phyloP scores from a whole-genome alignment of 2,329 filamentous ascomycete genomes.

The Thielaviopsis musarum region DNA sequence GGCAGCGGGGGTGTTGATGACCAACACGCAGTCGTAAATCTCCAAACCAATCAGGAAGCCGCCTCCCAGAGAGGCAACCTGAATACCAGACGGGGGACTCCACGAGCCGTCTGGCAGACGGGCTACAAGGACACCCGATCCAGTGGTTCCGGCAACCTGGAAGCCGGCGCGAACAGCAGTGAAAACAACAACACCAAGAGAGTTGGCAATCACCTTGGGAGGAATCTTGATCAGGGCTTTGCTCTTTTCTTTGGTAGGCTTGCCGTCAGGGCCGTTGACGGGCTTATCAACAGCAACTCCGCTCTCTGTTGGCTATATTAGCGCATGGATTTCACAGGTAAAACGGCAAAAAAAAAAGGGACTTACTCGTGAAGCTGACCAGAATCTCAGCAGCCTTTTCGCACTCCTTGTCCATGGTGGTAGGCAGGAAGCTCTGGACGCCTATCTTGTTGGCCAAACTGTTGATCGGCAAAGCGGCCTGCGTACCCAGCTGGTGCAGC shows the following conservation, averaged over 20 bases:
- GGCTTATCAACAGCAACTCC: slow-evolving; percentile 33
- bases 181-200: slow-evolving; percentile 55
- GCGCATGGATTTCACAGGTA: neutral
- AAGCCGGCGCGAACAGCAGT: slow-evolving; percentile 52
- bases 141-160: slow-evolving; percentile 48
- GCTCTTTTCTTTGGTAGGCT: slow-evolving; percentile 24
- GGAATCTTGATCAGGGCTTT: slow-evolving; percentile 37
- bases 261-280: slow-evolving; percentile 16
- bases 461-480: slow-evolving; percentile 45
- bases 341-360: slow-evolving; percentile 11
- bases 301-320: slow-evolving; percentile 20
- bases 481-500: slow-evolving; percentile 11
- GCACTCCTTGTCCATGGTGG: slow-evolving; percentile 70
- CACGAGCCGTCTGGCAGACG: slow-evolving; percentile 49
- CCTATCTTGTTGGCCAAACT: slow-evolving; percentile 67
- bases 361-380: slow-evolving; percentile 67
- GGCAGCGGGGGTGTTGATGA: slow-evolving; percentile 65
- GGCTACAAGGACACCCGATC: slow-evolving; percentile 47
- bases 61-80: slow-evolving; percentile 62
- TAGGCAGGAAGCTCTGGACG: slow-evolving; percentile 73
- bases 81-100: slow-evolving; percentile 69
- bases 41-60: slow-evolving; percentile 71
- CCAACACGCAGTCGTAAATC: slow-evolving; percentile 77
- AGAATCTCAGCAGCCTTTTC: slow-evolving; percentile 81
- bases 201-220: slow-evolving; percentile 43